Base-by-base conservation (phyloP, 352 stramenopile species). In the Pythium brassicae region DNA sequence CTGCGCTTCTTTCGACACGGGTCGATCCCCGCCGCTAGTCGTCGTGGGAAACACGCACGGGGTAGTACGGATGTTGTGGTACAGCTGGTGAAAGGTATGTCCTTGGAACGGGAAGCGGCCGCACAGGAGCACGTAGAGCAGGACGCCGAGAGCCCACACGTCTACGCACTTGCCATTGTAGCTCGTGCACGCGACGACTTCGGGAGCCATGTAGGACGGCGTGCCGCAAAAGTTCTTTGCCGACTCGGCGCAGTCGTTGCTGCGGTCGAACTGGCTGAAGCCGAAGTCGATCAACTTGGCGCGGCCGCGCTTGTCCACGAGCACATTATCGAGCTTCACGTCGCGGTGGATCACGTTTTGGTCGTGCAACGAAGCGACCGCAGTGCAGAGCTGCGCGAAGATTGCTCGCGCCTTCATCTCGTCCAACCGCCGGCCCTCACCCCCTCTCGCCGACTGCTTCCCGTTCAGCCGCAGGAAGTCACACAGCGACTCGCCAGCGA, bases 81-180 rank as follows among this genome's bases (percentile, higher is more conserved):
- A 77, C 11, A 82, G 52, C 12, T 82, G 67, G 12, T 70, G 62
- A 29, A 87, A 55, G n/a, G 72, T 91, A 11, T 49, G 29, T 17
- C 62, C 68, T 58, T 98, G 97, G 67, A 98, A 98, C n/a, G 75
- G 75, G 25, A 78, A 76, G 12, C 63, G 62, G 8, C 72, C 75
- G 7, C 66, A 79, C 2, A 86, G 53, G 45, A 86, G 52, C 26
- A 82, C 40, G 46, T 74, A 85, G 2, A 86, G 56, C 8, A 86
- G 40, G 26, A 82, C 87, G 19, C 90, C 76, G 15, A 86, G 67
- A 25, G 65, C 77, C 76, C 76, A 86, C 7, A 85, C 48, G 47
- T 86, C 76, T 6, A 69, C 72, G 22, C 50, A 40, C 40, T 71
- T 71, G 27, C 78, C 82, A 20, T 88, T 74, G 50, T 91, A 92